Evolutionary conservation across 345 rosid genomes (phyloP).

Genomic region (Gossypium rotundifolium): DNA sequence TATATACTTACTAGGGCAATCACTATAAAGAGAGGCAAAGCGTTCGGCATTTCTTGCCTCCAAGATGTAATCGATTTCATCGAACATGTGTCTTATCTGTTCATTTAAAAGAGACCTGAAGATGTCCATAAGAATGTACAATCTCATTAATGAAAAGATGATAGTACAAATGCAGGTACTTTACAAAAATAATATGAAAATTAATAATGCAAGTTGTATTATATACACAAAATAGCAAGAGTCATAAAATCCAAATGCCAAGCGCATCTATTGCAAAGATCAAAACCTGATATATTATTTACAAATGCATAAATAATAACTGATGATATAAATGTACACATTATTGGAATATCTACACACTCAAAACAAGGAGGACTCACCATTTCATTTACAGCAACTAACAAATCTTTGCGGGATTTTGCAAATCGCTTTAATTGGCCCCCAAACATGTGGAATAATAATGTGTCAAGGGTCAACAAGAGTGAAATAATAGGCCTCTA

Average conservation of each 20-base stretch:
- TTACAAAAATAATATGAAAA: background rate
- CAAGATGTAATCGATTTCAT: slow-evolving; percentile 79
- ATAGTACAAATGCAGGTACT: slow-evolving; percentile 5
- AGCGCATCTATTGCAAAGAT: background rate
- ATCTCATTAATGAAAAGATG: slow-evolving; percentile 16
- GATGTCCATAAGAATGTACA: slow-evolving; percentile 35
- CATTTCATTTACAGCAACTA: slow-evolving; percentile 91
- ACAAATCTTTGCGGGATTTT: slow-evolving; percentile 78
- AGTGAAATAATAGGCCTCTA: slow-evolving; percentile 91
- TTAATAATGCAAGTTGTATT: background rate
- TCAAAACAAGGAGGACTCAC: too few relatives aligned
- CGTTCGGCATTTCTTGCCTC: slow-evolving; percentile 96
- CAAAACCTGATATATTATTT: background rate
- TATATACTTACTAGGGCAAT: slow-evolving; percentile 40
- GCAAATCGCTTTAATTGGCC: slow-evolving; percentile 96
- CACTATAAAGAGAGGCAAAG: slow-evolving; percentile 76
- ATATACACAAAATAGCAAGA: background rate
- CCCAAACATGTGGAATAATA: slow-evolving; percentile 80
- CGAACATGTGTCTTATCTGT: slow-evolving; percentile 99
- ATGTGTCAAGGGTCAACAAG: slow-evolving; percentile 85
- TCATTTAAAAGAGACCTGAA: slow-evolving; percentile 48
- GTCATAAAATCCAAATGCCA: background rate
- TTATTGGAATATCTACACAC: background rate
- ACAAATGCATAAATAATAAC: background rate
- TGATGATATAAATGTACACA: background rate